phyloP scores from a whole-genome alignment of 164 flowering plant species.

The Aristolochia contorta region DNA sequence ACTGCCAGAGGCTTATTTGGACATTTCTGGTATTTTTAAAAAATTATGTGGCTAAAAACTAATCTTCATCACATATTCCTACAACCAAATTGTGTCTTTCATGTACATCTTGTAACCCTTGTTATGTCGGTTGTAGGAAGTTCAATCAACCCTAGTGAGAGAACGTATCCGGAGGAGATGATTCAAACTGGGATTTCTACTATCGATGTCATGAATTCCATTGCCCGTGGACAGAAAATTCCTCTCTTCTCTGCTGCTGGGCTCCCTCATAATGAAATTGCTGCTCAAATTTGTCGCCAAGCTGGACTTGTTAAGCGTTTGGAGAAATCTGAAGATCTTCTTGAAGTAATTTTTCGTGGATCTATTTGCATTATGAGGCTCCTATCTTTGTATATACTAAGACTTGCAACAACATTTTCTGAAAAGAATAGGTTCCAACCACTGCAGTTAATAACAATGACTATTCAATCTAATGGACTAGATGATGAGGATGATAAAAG shows the following conservation, averaged over 20 bases:
- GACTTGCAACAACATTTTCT: too few species aligned
- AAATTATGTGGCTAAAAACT: too few species aligned
- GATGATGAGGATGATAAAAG: too few species aligned
- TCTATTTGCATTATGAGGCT: too few species aligned
- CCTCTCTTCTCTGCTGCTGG: slow-evolving; percentile 99
- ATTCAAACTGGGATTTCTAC: slow-evolving; percentile 98
- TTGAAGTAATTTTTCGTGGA: slow-evolving; percentile 39
- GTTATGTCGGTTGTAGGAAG: slow-evolving; percentile 45
- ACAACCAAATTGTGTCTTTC: not conserved
- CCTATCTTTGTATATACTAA: too few species aligned
- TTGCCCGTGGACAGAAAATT: slow-evolving; percentile 97
- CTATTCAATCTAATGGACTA: too few species aligned
- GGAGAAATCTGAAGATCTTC: slow-evolving; percentile 58
- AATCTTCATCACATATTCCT: not conserved
- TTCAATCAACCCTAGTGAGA: slow-evolving; percentile 97
- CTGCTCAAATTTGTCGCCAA: slow-evolving; percentile 98
- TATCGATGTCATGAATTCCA: slow-evolving; percentile 98
- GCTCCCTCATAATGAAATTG: slow-evolving; percentile 98
- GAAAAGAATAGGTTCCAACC: too few species aligned
- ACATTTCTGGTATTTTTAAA: slow-evolving; percentile 71
- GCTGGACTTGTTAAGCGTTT: slow-evolving; percentile 91
- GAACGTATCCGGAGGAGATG: slow-evolving; percentile 99
- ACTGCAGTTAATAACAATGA: too few species aligned
- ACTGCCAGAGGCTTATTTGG: slow-evolving; percentile 95
- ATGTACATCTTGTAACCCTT: not conserved